Percentiles rank a stretch among this genome's conserved stretches.
Evolutionary conservation across 352 stramenopile genomes (phyloP).

Genomic region (Aphanomyces invadans): DNA sequence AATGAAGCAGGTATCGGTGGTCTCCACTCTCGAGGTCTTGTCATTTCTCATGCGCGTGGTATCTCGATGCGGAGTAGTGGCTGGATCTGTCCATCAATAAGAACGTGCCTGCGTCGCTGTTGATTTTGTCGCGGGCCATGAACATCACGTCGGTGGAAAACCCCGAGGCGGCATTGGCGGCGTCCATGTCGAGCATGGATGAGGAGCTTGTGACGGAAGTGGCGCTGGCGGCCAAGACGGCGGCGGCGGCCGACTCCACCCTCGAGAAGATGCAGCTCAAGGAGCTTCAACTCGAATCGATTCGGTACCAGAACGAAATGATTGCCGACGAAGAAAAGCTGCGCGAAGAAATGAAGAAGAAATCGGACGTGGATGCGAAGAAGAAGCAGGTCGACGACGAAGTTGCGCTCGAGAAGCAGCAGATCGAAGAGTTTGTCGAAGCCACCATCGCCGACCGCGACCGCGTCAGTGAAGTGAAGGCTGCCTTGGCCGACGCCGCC

Average conservation of each 20-base stretch:
- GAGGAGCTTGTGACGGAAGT: constrained; percentile 83
- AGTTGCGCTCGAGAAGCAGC: constrained; percentile 25
- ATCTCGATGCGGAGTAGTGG: constrained; percentile 50
- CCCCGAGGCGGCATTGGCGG: constrained; percentile 74
- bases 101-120: constrained; percentile 95
- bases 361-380: constrained; percentile 25
- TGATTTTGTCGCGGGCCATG: constrained; percentile 98
- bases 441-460: background rate
- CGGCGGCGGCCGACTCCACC: constrained; percentile 51
- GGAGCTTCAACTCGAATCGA: constrained; percentile 61
- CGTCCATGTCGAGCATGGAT: constrained; percentile 83
- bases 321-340: constrained; percentile 89
- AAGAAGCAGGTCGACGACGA: constrained; percentile 25
- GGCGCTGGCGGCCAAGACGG: constrained; percentile 64
- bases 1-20: constrained; percentile 75
- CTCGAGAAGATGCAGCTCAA: constrained; percentile 73
- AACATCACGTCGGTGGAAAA: constrained; percentile 88
- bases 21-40: no score
- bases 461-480: constrained; percentile 2
- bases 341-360: constrained; percentile 72
- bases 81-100: constrained; percentile 97
- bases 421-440: constrained; percentile 30
- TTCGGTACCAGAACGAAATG: constrained; percentile 95
- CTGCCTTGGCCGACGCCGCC: background rate
- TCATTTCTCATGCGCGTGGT: background rate